Base-by-base conservation (phyloP, 345 rosid species). In the Brassica juncea region DNA sequence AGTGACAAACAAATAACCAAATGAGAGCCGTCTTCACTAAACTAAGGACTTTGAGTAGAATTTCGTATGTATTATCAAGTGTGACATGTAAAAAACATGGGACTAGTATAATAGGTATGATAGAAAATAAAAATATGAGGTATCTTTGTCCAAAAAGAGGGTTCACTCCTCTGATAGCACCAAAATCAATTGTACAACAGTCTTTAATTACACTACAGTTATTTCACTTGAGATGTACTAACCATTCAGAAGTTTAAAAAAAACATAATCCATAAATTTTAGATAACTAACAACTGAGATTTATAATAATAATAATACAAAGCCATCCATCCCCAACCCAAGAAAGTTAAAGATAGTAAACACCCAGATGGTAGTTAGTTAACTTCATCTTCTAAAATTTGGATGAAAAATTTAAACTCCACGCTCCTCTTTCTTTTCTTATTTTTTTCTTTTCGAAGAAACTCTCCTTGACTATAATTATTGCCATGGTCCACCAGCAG, bases 401-500 rank as follows among this genome's bases (percentile, higher is more conserved):
- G 71, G 83, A 70, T 75, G 83, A 80, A 75, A 11, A 19, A 8
- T 19, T 76, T 4, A 2, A 23, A 47, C 59, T 44, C n/a, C 49
- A 39, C 19, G 16, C 55, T 63, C 16, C 10, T 49, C 21, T 30
- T 57, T 2, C 49, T 10, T 42, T 42, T 2, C 3, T 16, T 32
- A 19, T 12, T 5, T 0, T 8, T 44, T 5, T 28, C 16, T 8
- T 7, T 44, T 19, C 4, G 11, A 27, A 71, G 16, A 49, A 39
- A 2, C 44, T 6, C 49, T 0, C 73, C 55, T 32, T 58, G 61
- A 72, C 31, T 47, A 66, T 16, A 73, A 63, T 75, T 30, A 80
- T 44, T 66, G 76, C 80, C 80, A 80, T 57, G 80, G 71, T 21
- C 79, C 76, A 75, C 68, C 71, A 75, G 28, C 74, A 79, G 82